Evolutionary conservation across 495 filamentous ascomycete genomes (phyloP), one percentile per base, ranked within the genome.

Genomic region (Melanomma pulvis-pyrius): DNA sequence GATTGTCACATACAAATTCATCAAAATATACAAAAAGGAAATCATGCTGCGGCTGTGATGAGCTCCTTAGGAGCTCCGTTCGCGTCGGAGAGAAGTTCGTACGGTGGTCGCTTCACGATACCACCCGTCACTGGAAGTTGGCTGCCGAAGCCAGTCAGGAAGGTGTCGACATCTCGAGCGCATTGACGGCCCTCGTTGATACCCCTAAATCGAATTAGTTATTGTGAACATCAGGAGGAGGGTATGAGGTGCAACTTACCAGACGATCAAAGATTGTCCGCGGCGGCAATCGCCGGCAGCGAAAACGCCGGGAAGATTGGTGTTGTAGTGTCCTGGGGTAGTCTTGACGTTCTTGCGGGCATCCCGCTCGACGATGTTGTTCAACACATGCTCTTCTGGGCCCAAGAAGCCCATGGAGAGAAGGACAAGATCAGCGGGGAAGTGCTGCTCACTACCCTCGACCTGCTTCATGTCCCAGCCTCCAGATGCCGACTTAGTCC

Each of bases 391-490:
- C 57, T 90, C 92, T 80, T 99, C 94, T 1, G 94, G 94, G 17
- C 94, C 94, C 61, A 98, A 82, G 88, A 98, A 98, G 70, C 94
- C 94, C 94, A 98, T 98, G 25, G 93, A 97, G 26, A 98, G 82
- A 30, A 98, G 89, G 50, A 98, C 93, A 36, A 98, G 87, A 68
- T 98, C 94, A 12, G 94, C 94, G 21, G 92, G 92, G 88, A 98
- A 98, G 83, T 96, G 96, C 75, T 97, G 89, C 80, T 97, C 90
- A 58, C 90, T 93, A 25, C 90, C 92, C 68, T 97, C 94, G 26
- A 96, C 83, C 74, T 96, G 92, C 84, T 97, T 97, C 94, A 98
- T 98, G 76, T 98, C 94, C 94, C 94, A 98, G 29, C 94, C 94
- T 58, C 96, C 96, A 57, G 86, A 87, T 29, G 90, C 84, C 51